Conservation (phyloP, 495 filamentous ascomycete species). For the Aspergillus saccharolyticus region DNA sequence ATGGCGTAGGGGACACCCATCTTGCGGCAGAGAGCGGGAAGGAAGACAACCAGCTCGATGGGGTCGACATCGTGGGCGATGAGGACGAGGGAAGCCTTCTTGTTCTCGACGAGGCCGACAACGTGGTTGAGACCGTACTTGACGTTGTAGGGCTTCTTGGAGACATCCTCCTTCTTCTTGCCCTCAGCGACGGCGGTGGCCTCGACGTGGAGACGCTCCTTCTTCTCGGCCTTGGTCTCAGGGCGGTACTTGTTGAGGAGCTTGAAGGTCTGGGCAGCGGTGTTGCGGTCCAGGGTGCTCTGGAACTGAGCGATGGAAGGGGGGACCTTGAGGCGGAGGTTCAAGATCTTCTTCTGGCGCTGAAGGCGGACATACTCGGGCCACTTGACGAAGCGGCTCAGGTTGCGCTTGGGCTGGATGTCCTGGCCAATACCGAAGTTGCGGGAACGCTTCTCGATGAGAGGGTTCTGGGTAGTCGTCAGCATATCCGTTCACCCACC, state of each 20-base stretch:
- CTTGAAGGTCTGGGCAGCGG: conserved; percentile 94
- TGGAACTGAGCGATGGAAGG: conserved; percentile 97
- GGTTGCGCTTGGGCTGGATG: conserved; percentile 95
- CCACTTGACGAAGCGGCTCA: conserved; percentile 99
- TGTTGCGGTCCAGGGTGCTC: conserved; percentile 96
- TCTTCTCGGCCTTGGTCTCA: conserved; percentile 99
- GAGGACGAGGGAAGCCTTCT: conserved; percentile 96
- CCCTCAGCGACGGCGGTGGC: conserved; percentile 93
- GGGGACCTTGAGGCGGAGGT: conserved; percentile 97
- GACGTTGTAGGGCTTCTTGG: conserved; percentile 98
- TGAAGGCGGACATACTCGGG: conserved; percentile 97
- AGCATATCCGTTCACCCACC: no score
- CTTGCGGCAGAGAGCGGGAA: conserved; percentile 98
- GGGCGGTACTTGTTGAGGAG: conserved; percentile 99
- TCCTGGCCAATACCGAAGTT: conserved; percentile 99
- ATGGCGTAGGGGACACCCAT: conserved; percentile 99
- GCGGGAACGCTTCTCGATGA: conserved; percentile 93
- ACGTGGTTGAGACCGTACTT: conserved; percentile 99
- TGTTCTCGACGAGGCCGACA: conserved; percentile 99
- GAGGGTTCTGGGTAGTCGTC: conserved; percentile 72
- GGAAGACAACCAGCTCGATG: conserved; percentile 98
- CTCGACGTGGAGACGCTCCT: conserved; percentile 97
- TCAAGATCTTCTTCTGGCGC: conserved; percentile 99
- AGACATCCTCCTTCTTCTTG: conserved; percentile 99
- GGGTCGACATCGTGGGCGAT: conserved; percentile 99